Evolutionary conservation across 345 rosid genomes (phyloP).

Genomic region (Sisymbrium altissimum): DNA sequence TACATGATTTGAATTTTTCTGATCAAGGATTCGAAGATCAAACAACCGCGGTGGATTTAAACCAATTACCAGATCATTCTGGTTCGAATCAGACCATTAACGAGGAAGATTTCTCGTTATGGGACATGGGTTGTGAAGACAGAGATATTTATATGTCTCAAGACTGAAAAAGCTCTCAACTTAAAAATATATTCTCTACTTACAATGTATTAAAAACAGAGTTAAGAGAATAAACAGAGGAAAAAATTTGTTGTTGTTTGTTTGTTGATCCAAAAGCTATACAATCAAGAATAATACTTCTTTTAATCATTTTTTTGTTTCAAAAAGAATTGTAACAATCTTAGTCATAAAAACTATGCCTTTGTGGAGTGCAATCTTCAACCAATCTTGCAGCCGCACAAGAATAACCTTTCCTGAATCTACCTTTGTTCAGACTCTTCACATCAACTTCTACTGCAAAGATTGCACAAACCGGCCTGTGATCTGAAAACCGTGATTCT

Average conservation of each 20-base stretch:
- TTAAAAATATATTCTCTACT: constrained; percentile 4
- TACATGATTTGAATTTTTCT: constrained; percentile 28
- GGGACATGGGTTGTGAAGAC: constrained; percentile 40
- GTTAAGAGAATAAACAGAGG: constrained; percentile 13
- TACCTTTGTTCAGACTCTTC: constrained; percentile 38
- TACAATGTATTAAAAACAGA: constrained; percentile 16
- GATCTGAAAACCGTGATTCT: constrained; percentile 91
- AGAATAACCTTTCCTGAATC: constrained; percentile 72
- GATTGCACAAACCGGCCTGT: constrained; percentile 83
- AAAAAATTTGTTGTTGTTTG: neutral
- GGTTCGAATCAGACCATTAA: constrained; percentile 19
- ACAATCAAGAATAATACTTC: constrained; percentile 27
- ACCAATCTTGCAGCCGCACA: constrained; percentile 45
- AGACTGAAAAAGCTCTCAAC: constrained; percentile 15
- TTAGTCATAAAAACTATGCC: constrained; percentile 62
- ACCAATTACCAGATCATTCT: constrained; percentile 22
- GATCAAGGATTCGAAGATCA: constrained; percentile 28
- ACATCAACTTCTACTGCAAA: constrained; percentile 65
- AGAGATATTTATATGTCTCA: constrained; percentile 26
- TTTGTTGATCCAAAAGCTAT: constrained; percentile 18
- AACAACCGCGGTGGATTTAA: constrained; percentile 10
- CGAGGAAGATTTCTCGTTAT: constrained; percentile 27
- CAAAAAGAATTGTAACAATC: constrained; percentile 16
- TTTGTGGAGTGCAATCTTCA: constrained; percentile 58
- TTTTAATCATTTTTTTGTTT: neutral